Evolutionary conservation across 495 filamentous ascomycete species (phyloP), one percentile per base, ranked within the genome.

Genomic region (Trichoderma orchidacearum): DNA sequence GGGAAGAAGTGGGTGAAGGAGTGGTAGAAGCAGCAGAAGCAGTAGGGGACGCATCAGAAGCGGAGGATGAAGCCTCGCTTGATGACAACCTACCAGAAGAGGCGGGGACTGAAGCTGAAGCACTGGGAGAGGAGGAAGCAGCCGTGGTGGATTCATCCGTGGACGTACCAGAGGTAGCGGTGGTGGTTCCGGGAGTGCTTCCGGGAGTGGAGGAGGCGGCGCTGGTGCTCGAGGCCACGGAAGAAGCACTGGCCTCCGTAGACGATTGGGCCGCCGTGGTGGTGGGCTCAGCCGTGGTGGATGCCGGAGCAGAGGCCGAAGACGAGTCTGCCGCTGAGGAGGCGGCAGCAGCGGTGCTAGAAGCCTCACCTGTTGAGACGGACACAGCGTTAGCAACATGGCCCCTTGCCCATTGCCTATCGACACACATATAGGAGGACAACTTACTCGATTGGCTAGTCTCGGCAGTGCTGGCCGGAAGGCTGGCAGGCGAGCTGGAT

Each of bases 251-350:
- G 23, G 29, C 54, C 32, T 28, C 53, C 17, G 56, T 36, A 18
- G 53, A 25, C 30, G 38, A 30, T 23, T 28, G 31, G 38, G 54
- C 25, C 31, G 57, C 34, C 7, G 55, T 30, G 12, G 50, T 58
- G 45, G 64, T 58, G 6, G 55, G 17, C 18, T 32, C 48, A 5
- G 31, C 21, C 6, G 58, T 53, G 51, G 51, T 57, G 54, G 62
- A 58, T 13, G 58, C 58, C 31, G 32, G 28, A 25, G 30, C 31
- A 35, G 62, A 32, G 31, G 56, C 28, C 23, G 63, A 52, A 30
- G 61, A 41, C 11, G 63, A 57, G 9, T 59, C 60, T 11, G 54
- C n/a, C 5, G 60, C 34, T 34, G 64, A 56, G n/a, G 51, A 45
- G 15, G 12, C 28, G 53, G 27, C 29, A 18, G 41, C 17, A 48